Evolutionary conservation across 805 yeast species (phyloP), one percentile per base, ranked within the genome.

Genomic region (Nakazawaea laoshanensis): DNA sequence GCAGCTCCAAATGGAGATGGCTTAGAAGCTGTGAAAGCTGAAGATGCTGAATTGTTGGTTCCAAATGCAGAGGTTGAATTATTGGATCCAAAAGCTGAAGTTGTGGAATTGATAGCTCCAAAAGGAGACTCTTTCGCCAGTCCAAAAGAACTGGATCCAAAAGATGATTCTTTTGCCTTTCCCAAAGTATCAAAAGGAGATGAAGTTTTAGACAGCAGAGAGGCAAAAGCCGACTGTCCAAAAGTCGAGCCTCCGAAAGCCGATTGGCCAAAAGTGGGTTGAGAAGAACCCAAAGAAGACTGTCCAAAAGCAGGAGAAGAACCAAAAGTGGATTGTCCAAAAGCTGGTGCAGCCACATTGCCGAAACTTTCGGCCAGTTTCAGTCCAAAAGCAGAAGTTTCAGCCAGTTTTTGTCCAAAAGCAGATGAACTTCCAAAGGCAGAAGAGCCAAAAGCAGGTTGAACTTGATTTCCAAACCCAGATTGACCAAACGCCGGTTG

Each of bases 71-170:
- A 24, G 7, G 32, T 10, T 16, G 45, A 39, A 27, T 40, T 32
- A 22, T n/a, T n/a, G n/a, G 41, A 33, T 19, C 48, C 36, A 21
- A 48, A 35, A 17, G 43, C 47, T 27, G 41, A 39, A n/a, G 41
- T 36, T 4, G 41, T 29, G 4, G 40, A 29, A 13, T 41, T 40
- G 16, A 30, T 33, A 5, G 42, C 23, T 7, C 32, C 27, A 9
- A 39, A 8, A 37, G 19, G 16, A n/a, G n/a, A n/a, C n/a, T n/a
- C n/a, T n/a, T n/a, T n/a, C n/a, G 38, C 6, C 14, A 35, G 5
- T 20, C 20, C 27, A 16, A 24, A 15, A 7, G 27, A 33, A 21
- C 42, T 29, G 10, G 47, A 25, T n/a, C 44, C 41, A 28, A 41
- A 36, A 15, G 42, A 36, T n/a, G 46, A 29, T 17, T 39, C 27